Evolutionary conservation across 2,329 filamentous ascomycete species (phyloP), one percentile per base, ranked within the genome.

Genomic region (Talaromyces funiculosus): DNA sequence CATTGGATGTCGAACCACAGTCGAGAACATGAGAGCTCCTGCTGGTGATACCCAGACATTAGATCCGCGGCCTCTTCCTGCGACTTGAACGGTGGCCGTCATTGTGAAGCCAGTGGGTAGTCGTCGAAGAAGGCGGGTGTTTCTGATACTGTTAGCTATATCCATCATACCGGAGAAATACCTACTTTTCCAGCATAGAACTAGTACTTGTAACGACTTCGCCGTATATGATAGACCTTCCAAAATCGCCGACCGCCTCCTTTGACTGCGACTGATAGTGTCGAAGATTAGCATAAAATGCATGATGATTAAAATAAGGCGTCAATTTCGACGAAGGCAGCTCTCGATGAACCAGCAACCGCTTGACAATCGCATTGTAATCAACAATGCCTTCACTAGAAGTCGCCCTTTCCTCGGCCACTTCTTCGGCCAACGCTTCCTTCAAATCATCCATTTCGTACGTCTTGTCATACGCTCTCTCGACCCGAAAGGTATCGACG

Each of bases 21-120:
- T 91, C 9, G 91, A 96, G 77, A 96, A 94, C 72, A 97, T 89
- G 5, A 97, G 81, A 37, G 86, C 86, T 0, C 94, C 94, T 0
- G 90, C 84, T 0, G 94, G 94, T 0, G 92, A 91, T 4, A 99
- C 86, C 94, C 94, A 99, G 62, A 97, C 90, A 68, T 99, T 99
- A 33, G 84, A 87, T 3, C 94, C 94, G 9, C 94, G 88, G 7
- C 94, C 94, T 38, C 94, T 86, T 7, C 88, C 94, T 0, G 92
- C 90, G 6, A 97, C 81, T 73, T 97, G 93, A 0, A 89, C 91
- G 0, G 92, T 94, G 0, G 94, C 93, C 0, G 89, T 88, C 10
- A 90, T 81, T 0, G 92, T 96, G 71, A 96, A 92, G n/a, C 94
- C 94, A 0, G 84, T 86, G 0, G 92, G 90, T 0, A 97, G 81